Evolutionary conservation across 2,329 filamentous ascomycete genomes (phyloP).

Genomic region (Alternaria atra): DNA sequence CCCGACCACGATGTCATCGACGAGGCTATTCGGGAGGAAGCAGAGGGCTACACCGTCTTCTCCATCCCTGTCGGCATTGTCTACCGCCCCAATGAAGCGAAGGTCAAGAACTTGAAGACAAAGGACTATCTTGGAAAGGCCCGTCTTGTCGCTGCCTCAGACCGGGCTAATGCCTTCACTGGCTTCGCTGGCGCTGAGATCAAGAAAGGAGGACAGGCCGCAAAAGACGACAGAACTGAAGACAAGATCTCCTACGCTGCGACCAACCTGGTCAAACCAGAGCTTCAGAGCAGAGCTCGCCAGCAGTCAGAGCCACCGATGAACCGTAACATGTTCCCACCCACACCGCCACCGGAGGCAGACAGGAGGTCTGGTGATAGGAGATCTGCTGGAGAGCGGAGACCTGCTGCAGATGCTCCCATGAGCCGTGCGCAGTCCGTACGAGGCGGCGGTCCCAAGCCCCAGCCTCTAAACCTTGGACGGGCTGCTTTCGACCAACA

Average conservation of each 20-base stretch:
- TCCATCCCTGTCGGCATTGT: constrained; percentile 96
- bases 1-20: constrained; percentile 98
- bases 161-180: constrained; percentile 80
- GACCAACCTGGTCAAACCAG: constrained; percentile 89
- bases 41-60: constrained; percentile 98
- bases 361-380: constrained; percentile 59
- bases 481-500: constrained; percentile 58
- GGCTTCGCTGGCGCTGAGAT: constrained; percentile 82
- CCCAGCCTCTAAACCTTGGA: constrained; percentile 59
- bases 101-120: constrained; percentile 96
- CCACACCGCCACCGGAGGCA: constrained; percentile 95
- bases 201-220: constrained; percentile 68
- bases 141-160: constrained; percentile 87
- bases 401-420: constrained; percentile 37
- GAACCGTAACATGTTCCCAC: constrained; percentile 85
- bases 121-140: constrained; percentile 98
- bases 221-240: constrained; percentile 79
- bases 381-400: constrained; percentile 20
- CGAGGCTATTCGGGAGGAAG: constrained; percentile 91
- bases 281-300: constrained; percentile 75
- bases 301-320: constrained; percentile 87
- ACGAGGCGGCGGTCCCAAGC: constrained; percentile 58
- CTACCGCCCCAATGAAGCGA: constrained; percentile 95
- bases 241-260: constrained; percentile 92
- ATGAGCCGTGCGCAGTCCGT: constrained; percentile 60